Base-by-base conservation (phyloP, 2,329 filamentous ascomycete genomes). In the Chaetomium sp. region DNA sequence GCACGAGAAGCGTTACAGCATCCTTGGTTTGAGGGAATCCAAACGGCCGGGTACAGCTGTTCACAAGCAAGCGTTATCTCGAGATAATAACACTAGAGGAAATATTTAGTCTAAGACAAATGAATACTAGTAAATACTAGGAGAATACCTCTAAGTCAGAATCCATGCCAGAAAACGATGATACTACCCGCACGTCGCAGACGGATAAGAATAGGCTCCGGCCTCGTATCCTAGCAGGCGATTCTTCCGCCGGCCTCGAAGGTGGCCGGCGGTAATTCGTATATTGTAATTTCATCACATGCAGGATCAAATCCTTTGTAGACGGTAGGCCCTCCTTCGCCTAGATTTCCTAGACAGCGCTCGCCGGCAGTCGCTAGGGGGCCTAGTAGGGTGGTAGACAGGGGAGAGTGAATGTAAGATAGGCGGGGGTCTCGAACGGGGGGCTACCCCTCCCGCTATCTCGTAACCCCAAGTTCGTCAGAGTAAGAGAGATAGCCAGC, bases 281-380 rank as follows among this genome's bases (percentile, higher is more conserved):
- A 44, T 42, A 53, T 53, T 53, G 44, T 42, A 53, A 47, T 53
- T 53, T 53, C 51, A 36, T 9, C 43, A 52, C 51, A 27, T 33
- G 43, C 42, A 19, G 71, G 72, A 55, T 73, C 68, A 68, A 70
- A 72, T 71, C 66, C 68, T 71, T 73, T 74, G 67, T 66, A 73
- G 66, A 73, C 69, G 69, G 67, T 71, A 67, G 71, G 64, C 67
- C 52, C 38, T 54, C 19, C 44, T 47, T 50, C 40, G 53, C 47
- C 51, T 48, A 45, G 41, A 45, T 52, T 52, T 52, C 35, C 50
- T 32, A 46, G 42, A 41, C 34, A 52, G 42, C 45, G 50, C 50
- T 36, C 35, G 50, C 42, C 42, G n/a, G 48, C 38, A 34, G 19
- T n/a, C n/a, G n/a, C n/a, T n/a, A n/a, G n/a, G n/a, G n/a, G n/a